A percentile compares a stretch with the other conserved stretches of the same genome.
phyloP scores from a whole-genome alignment of 371 early-diverging fungal species.

The Mucor sp. region DNA sequence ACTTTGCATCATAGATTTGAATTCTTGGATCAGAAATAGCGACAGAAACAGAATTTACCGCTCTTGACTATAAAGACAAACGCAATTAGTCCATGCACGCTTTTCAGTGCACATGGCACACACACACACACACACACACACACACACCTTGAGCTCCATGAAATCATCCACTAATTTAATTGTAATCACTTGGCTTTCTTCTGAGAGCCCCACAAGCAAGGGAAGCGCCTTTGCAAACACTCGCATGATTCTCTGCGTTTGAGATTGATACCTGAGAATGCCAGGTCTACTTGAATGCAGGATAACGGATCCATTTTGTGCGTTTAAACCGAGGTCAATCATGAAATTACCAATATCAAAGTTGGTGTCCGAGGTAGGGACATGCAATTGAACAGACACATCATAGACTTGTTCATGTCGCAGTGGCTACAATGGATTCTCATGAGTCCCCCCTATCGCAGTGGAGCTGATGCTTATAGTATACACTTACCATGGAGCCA shows the following conservation, averaged over 20 bases:
- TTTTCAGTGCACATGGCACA: neutral
- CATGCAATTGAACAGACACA: constrained; percentile 70
- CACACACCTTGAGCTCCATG: constrained; percentile 59
- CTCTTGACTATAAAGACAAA: constrained; percentile 22
- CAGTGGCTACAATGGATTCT: constrained; percentile 8
- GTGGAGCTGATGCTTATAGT: no score
- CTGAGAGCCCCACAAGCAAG: constrained; percentile 63
- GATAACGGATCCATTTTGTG: constrained; percentile 50
- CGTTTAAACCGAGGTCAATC: constrained; percentile 68
- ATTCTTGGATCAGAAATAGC: constrained; percentile 58
- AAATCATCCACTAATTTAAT: constrained; percentile 72
- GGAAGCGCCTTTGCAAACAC: constrained; percentile 70
- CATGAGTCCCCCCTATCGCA: neutral
- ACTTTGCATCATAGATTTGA: constrained; percentile 69
- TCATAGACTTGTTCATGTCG: constrained; percentile 27
- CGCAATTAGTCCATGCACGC: neutral
- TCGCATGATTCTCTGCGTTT: constrained; percentile 60
- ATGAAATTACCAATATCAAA: constrained; percentile 83
- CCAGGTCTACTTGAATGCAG: constrained; percentile 69
- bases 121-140: no score
- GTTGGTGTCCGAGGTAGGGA: constrained; percentile 85
- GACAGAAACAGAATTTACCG: constrained; percentile 61
- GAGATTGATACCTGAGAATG: constrained; percentile 77
- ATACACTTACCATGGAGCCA: neutral
- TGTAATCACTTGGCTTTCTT: constrained; percentile 68